phyloP scores from a whole-genome alignment of 495 filamentous ascomycete genomes.

The Elasticomyces elasticus region DNA sequence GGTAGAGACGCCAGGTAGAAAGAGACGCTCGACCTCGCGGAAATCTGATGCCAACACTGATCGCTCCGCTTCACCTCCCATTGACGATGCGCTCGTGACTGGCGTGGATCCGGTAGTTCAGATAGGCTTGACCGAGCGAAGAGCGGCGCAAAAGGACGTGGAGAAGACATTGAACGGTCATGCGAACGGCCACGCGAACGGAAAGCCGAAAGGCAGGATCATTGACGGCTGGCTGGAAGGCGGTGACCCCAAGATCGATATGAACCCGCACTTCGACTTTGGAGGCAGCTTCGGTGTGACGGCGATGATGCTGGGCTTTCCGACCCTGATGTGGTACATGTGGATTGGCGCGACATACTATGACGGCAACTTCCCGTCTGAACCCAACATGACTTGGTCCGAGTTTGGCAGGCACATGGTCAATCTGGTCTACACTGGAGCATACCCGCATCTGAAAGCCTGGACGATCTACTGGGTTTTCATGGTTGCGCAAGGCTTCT shows the following conservation, averaged over 20 bases:
- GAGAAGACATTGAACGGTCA: constrained; percentile 6
- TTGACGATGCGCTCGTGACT: constrained; percentile 12
- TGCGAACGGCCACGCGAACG: constrained; percentile 20
- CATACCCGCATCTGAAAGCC: constrained; percentile 66
- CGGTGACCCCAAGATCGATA: constrained; percentile 67
- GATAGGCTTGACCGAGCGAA: constrained; percentile 6
- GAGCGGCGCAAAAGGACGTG: constrained; percentile 9
- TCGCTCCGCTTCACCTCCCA: constrained; percentile 17
- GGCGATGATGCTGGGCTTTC: constrained; percentile 86
- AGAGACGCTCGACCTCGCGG: constrained; percentile 24
- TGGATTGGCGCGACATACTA: constrained; percentile 94
- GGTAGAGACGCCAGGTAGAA: constrained; percentile 35
- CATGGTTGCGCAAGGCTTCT: constrained; percentile 68
- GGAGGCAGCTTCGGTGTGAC: constrained; percentile 68
- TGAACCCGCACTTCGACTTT: constrained; percentile 77
- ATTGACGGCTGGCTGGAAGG: constrained; percentile 59
- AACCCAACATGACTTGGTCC: constrained; percentile 50
- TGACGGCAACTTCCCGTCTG: constrained; percentile 63
- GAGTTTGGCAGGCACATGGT: constrained; percentile 61
- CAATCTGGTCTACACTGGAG: constrained; percentile 64
- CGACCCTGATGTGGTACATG: constrained; percentile 95
- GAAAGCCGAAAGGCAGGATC: constrained; percentile 27
- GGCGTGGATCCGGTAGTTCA: constrained; percentile 6
- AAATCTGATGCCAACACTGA: constrained; percentile 24
- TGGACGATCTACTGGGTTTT: constrained; percentile 93